These are phyloP conservation scores for Puccinellia tenuiflora DNA, from an alignment of 176 grass and related monocot genomes.

Conservation along the genomic window DNA sequence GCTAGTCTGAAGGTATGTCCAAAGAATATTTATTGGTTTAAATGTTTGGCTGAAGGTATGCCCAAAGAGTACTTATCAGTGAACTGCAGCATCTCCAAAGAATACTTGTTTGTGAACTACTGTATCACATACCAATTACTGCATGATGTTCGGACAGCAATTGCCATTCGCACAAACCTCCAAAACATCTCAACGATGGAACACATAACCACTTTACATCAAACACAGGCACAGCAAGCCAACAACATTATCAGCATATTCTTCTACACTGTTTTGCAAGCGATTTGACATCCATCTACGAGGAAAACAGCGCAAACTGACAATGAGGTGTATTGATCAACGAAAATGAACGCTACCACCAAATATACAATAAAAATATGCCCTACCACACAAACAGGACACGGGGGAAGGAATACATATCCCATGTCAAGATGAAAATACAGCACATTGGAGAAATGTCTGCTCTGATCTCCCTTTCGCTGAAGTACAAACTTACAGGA, in stretches of 20 bases:
- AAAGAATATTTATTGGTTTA: not conserved
- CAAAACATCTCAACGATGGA: not conserved
- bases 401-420: constrained; percentile 17
- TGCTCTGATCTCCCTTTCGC: constrained; percentile 7
- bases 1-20: too few relatives aligned
- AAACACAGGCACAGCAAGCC: not conserved
- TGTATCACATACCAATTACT: too few relatives aligned
- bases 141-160: not conserved
- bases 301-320: constrained; percentile 9
- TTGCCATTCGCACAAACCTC: not conserved
- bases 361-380: constrained; percentile 42
- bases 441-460: constrained; percentile 12
- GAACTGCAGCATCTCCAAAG: not conserved
- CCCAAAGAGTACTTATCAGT: not conserved
- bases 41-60: not conserved
- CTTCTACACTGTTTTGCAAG: constrained; percentile 29
- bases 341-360: constrained; percentile 21
- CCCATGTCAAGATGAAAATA: constrained; percentile 27
- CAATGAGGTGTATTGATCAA: constrained; percentile 16
- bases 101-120: not conserved
- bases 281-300: constrained; percentile 13
- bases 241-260: not conserved
- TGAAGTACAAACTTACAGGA: constrained; percentile 25
- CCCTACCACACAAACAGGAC: constrained; percentile 31
- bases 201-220: not conserved